A percentile compares a stretch with the other conserved stretches of the same genome.
phyloP scores from a whole-genome alignment of 176 grass and related monocot genomes.

The Lolium multiflorum region DNA sequence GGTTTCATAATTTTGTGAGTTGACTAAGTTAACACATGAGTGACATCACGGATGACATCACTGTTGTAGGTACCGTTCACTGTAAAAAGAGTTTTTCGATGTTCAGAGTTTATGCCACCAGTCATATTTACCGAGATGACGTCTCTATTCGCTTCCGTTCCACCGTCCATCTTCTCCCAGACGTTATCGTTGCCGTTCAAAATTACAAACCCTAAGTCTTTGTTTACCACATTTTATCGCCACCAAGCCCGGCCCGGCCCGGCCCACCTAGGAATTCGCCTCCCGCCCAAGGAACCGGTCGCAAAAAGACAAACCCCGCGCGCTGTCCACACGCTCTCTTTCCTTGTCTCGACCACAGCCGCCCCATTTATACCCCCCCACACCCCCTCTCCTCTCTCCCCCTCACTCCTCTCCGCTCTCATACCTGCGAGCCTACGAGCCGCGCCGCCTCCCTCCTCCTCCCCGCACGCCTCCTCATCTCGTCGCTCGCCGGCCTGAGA shows the following conservation, averaged over 20 bases:
- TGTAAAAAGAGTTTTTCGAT: no score
- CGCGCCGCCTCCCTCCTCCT: not conserved
- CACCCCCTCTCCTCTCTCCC: not conserved
- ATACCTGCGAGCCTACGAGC: not conserved
- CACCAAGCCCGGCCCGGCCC: not conserved
- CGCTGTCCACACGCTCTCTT: not conserved
- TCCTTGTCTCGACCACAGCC: not conserved
- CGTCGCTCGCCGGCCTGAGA: slow-evolving; percentile 14
- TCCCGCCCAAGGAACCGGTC: not conserved
- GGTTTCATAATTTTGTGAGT: no score
- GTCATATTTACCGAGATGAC: no score
- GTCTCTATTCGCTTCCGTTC: no score
- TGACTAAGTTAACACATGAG: no score
- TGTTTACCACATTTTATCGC: no score
- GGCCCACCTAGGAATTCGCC: not conserved
- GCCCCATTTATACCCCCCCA: slow-evolving; percentile 1
- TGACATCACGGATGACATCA: no score
- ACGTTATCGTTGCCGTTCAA: no score
- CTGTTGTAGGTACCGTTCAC: no score
- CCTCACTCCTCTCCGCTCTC: not conserved
- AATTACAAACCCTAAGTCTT: no score
- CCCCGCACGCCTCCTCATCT: not conserved
- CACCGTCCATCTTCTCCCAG: no score
- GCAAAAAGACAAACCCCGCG: not conserved
- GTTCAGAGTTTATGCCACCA: no score